Evolutionary conservation across 768 basidiomycete species (phyloP), one percentile per base, ranked within the genome.

Genomic region (Termitomyces sp.): DNA sequence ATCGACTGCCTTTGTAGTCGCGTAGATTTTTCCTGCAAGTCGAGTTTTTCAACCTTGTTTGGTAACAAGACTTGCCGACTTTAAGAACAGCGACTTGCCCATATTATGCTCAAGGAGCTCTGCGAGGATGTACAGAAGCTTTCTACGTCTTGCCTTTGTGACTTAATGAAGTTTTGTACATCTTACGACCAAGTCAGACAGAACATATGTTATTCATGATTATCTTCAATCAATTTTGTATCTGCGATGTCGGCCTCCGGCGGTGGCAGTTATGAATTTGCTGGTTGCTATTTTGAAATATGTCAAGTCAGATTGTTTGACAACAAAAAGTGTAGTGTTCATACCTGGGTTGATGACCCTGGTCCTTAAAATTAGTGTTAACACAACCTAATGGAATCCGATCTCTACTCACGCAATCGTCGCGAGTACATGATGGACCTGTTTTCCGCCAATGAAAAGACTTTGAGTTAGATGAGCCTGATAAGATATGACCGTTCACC

Each of bases 361-460:
- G 34, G 25, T 40, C 3, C n/a, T 37, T 3, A 17, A 25, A 21
- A 52, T 57, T 35, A 42, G 32, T 35, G 9, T 23, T 4, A 4
- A 23, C 9, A 5, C 2, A 25, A 37, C 48, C 2, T 7, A 16
- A 16, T 2, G 16, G 34, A 55, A 44, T 53, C 48, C 53, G 8
- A 42, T 30, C 52, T 52, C 21, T 27, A 21, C 83, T 61, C 59
- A 86, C 85, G 85, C 84, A 64, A 88, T 82, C 14, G 76, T 78
- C 43, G 72, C 77, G 2, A 70, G 65, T 6, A 77, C 71, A 16
- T 80, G 80, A 25, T 80, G 79, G 25, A 76, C 68, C 65, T 77
- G 89, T 69, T 86, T 63, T 60, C 81, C 81, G 65, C 80, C 73
- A 66, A 90, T 85, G 74, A 82, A 89, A 60, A 88, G 64, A 30